phyloP scores from a whole-genome alignment of 108 stramenopile species.

The Nannochloropsis salina region DNA sequence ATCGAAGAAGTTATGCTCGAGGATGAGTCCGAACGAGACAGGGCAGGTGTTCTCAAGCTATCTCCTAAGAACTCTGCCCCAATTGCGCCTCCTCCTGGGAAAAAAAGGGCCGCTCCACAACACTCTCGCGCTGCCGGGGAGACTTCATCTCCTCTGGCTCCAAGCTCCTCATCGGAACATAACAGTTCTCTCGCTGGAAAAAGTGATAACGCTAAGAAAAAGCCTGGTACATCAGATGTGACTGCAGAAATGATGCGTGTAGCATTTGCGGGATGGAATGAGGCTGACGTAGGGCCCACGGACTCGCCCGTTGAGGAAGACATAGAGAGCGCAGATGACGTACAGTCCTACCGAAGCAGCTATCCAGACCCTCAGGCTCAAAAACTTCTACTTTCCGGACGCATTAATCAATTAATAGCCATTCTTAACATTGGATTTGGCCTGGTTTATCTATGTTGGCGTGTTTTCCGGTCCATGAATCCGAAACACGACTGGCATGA shows the following conservation, averaged over 20 bases:
- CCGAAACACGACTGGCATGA: not conserved
- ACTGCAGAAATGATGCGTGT: not conserved
- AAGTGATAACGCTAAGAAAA: not conserved
- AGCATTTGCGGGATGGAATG: not conserved
- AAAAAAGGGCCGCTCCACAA: not conserved
- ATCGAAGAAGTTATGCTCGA: conserved; percentile 2
- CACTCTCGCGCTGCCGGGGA: not conserved
- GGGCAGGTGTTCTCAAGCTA: not conserved
- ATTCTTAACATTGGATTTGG: not conserved
- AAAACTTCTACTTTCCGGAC: conserved; percentile 9
- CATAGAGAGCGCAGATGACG: not conserved
- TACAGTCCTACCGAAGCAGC: not conserved
- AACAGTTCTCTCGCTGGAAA: not conserved
- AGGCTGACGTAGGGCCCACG: not conserved
- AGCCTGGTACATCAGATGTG: not conserved
- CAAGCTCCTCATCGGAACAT: no score
- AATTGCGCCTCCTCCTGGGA: not conserved
- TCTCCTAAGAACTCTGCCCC: not conserved
- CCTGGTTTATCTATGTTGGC: conserved; percentile 12
- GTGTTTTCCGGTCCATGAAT: not conserved
- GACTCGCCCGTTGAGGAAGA: not conserved
- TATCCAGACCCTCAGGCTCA: not conserved
- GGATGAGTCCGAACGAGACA: not conserved
- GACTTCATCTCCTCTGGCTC: no score
- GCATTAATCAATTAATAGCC: not conserved